Evolutionary conservation across 2,329 filamentous ascomycete species (phyloP), one percentile per base, ranked within the genome.

Genomic region (Fusarium anguioides): DNA sequence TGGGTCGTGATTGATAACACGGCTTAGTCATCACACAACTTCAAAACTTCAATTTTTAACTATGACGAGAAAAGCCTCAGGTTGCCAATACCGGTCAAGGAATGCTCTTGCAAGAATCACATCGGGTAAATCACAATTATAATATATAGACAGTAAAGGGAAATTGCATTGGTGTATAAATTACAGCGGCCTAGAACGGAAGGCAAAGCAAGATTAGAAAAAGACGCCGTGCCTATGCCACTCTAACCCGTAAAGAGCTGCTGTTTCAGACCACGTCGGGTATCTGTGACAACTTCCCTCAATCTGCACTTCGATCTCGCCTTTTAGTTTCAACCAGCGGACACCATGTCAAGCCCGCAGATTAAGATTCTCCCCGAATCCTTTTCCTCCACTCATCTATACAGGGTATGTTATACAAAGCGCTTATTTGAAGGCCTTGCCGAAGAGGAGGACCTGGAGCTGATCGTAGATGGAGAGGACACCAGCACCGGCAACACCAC

Each of bases 401-500:
- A 77, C 76, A 79, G 75, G 62, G 73, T 75, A 75, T 75, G 69
- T 71, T 74, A 68, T 66, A 67, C 69, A 75, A 75, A 73, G 69
- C 70, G 74, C 79, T 83, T 83, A 84, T 79, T 96, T 97, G 94
- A 94, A 99, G 88, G 94, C 93, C 94, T 99, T 98, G 84, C 96
- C 96, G 93, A 99, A 99, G 85, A 99, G 86, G 83, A 99, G 85
- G 83, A 99, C 90, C 92, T 99, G 96, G 84, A 93, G 93, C 90
- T 98, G 95, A 84, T 99, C 96, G 87, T 99, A 99, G 93, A 99
- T 97, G 84, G 96, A 99, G 83, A 99, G 89, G 82, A 99, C 96
- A 99, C 96, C 96, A 87, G 96, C 96, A 93, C 96, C 96, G 81
- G 96, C 96, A 81, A 99, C 96, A 97, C 96, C 96, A 97, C 96